These are phyloP conservation scores for Penicillium nucicola DNA, from an alignment of 495 filamentous ascomycete species.

Conservation along the genomic window DNA sequence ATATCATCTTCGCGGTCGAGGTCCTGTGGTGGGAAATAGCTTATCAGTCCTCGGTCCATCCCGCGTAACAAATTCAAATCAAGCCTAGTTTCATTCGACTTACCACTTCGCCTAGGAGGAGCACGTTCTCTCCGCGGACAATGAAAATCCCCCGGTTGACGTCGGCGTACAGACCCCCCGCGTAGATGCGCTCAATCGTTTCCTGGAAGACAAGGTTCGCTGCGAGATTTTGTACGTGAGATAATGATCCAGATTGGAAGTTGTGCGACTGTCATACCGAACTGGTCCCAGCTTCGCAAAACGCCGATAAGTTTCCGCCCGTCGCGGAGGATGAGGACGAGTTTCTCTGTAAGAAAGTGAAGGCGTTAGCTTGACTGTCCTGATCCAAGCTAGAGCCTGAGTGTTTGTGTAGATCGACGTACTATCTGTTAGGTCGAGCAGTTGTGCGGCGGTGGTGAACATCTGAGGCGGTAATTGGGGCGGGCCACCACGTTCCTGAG, in stretches of 20 bases:
- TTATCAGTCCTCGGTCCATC: constrained; percentile 6
- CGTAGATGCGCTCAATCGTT: constrained; percentile 82
- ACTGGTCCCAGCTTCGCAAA: constrained; percentile 95
- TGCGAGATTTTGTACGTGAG: constrained; percentile 29
- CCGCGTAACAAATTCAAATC: not conserved
- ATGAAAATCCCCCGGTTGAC: constrained; percentile 79
- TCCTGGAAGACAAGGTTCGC: constrained; percentile 93
- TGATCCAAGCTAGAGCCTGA: too few species aligned
- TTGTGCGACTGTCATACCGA: constrained; percentile 57
- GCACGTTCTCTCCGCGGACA: constrained; percentile 89
- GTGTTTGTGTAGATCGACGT: constrained; percentile 15
- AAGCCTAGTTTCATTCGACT: constrained; percentile 10
- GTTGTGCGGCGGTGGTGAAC: constrained; percentile 96
- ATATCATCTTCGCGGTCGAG: constrained; percentile 91
- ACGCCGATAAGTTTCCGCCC: constrained; percentile 92
- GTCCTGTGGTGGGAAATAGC: constrained; percentile 49
- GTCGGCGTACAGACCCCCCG: constrained; percentile 71
- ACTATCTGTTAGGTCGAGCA: constrained; percentile 97
- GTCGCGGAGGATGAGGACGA: constrained; percentile 84
- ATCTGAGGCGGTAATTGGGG: constrained; percentile 69
- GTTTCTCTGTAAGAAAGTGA: constrained; percentile 66
- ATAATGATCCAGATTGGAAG: constrained; percentile 8
- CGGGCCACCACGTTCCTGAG: constrained; percentile 32
- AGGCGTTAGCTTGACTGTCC: too few species aligned
- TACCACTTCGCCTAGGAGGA: constrained; percentile 89